These are phyloP conservation scores for Suillus plorans DNA, from an alignment of 768 basidiomycete species.

Conservation along the genomic window DNA sequence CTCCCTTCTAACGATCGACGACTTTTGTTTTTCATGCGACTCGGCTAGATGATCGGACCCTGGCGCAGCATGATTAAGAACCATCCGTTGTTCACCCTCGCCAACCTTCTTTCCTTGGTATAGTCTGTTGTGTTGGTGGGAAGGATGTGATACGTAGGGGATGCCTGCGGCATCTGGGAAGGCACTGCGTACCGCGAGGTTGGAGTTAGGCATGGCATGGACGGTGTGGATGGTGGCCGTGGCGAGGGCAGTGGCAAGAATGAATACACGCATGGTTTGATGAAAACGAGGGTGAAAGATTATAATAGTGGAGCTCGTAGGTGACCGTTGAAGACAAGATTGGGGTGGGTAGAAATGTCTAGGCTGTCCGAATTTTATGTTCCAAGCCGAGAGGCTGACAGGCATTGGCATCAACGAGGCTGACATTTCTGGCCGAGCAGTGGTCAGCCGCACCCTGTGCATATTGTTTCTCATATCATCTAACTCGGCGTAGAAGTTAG, in stretches of 20 bases:
- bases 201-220: constrained; percentile 24
- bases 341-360: neutral
- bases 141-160: constrained; percentile 26
- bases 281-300: neutral
- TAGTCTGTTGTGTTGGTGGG: constrained; percentile 30
- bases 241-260: constrained; percentile 26
- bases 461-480: neutral
- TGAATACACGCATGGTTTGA: constrained; percentile 24
- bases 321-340: neutral
- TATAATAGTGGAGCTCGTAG: neutral
- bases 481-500: neutral
- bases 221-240: constrained; percentile 13
- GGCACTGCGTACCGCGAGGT: constrained; percentile 19
- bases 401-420: neutral
- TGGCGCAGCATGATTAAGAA: neutral
- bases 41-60: neutral
- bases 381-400: neutral
- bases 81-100: neutral
- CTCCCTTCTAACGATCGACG: neutral
- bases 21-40: neutral
- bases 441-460: neutral
- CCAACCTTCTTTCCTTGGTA: constrained; percentile 9
- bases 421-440: neutral
- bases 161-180: constrained; percentile 20
- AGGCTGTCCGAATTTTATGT: neutral